Evolutionary conservation across 495 filamentous ascomycete species (phyloP).

Genomic region (Aeminium ludgeri): DNA sequence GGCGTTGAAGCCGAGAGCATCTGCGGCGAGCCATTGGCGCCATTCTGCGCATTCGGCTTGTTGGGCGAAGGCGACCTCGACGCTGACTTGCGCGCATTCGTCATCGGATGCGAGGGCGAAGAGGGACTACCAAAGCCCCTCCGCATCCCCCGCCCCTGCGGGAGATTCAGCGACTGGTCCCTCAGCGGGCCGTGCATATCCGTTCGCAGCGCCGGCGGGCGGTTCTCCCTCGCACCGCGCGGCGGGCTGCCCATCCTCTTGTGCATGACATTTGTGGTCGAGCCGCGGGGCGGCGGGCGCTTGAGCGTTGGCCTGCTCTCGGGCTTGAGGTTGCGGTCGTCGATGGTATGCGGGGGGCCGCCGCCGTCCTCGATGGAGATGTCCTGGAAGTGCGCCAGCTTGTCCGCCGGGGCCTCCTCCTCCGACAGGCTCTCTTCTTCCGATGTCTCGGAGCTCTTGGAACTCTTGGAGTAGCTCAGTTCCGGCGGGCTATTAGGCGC

Average conservation of each 20-base stretch:
- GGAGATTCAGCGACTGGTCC: conserved; percentile 22
- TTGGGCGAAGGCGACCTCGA: conserved; percentile 28
- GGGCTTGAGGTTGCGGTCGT: conserved; percentile 30
- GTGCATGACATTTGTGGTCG: conserved; percentile 3
- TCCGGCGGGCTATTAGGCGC: conserved; percentile 68
- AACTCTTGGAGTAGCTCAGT: conserved; percentile 70
- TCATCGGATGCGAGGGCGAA: conserved; percentile 25
- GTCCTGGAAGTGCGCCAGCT: conserved; percentile 66
- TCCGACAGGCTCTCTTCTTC: conserved; percentile 42
- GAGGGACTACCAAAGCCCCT: conserved; percentile 30
- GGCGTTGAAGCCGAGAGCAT: not conserved
- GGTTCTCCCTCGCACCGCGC: conserved; percentile 14
- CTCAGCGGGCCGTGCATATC: conserved; percentile 21
- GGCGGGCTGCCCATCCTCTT: conserved; percentile 4
- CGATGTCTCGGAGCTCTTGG: conserved; percentile 73
- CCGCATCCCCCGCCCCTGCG: conserved; percentile 17
- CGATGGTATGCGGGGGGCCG: conserved; percentile 10
- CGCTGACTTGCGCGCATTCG: conserved; percentile 14
- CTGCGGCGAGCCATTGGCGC: conserved; percentile 2
- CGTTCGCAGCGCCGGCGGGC: conserved; percentile 24
- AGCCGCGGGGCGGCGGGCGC: conserved; percentile 11
- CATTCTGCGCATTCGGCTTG: conserved; percentile 1
- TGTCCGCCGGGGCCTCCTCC: conserved; percentile 11
- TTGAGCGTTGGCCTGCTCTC: conserved; percentile 12
- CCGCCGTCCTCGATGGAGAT: conserved; percentile 68